Conservation (phyloP, 2,329 filamentous ascomycete genomes). For the Alternaria sp. region DNA sequence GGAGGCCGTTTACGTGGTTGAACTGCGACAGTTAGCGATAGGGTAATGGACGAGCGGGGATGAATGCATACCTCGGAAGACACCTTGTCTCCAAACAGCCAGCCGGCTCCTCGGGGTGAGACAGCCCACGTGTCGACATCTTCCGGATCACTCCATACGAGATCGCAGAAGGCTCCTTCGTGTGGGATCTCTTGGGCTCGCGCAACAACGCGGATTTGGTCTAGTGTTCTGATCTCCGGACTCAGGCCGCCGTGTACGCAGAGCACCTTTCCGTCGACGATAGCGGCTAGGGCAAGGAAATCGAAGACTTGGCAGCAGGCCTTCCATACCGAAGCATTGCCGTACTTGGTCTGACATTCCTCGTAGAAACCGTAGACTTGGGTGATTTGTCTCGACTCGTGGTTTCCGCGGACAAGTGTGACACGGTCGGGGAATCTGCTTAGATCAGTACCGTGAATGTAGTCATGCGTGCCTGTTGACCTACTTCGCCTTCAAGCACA, state of each 20-base stretch:
- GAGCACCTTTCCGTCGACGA: constrained; percentile 99
- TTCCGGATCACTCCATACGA: constrained; percentile 90
- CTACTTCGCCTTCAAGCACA: constrained; percentile 75
- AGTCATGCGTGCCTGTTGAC: constrained; percentile 19
- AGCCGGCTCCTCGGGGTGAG: constrained; percentile 71
- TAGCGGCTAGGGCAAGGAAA: constrained; percentile 93
- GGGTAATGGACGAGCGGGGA: neutral
- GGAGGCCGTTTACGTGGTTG: constrained; percentile 76
- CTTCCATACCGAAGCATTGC: constrained; percentile 99
- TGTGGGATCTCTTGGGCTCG: constrained; percentile 94
- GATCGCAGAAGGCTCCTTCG: constrained; percentile 96
- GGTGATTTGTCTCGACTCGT: constrained; percentile 98
- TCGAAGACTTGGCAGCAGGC: constrained; percentile 99
- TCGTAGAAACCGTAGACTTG: constrained; percentile 99
- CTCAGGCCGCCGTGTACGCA: constrained; percentile 96
- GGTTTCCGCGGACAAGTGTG: constrained; percentile 79
- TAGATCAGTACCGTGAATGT: constrained; percentile 1
- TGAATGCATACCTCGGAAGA: constrained; percentile 62
- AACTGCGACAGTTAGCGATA: constrained; percentile 54
- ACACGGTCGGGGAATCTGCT: constrained; percentile 72
- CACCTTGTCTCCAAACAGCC: constrained; percentile 74
- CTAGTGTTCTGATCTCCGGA: constrained; percentile 94
- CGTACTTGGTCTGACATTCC: constrained; percentile 97
- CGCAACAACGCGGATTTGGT: constrained; percentile 79
- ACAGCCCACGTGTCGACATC: constrained; percentile 73